These are phyloP conservation scores for Polytrichum formosum DNA, from an alignment of 225 moss, liverwort and hornwort genomes.

Conservation along the genomic window DNA sequence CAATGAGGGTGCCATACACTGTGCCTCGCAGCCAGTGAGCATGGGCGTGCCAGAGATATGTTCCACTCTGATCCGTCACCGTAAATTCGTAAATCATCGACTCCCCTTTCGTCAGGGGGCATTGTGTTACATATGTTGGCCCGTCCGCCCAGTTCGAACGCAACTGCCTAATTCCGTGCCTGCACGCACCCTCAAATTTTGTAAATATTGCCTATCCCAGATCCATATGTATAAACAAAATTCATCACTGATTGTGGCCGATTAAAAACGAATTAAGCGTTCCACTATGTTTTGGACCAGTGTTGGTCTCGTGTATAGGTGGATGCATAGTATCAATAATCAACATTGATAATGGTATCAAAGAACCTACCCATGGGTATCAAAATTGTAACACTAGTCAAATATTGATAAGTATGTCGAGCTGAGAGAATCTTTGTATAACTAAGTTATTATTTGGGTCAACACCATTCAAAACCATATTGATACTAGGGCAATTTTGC, in stretches of 20 bases:
- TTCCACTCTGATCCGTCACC: neutral
- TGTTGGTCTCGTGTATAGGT: neutral
- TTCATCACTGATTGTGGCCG: neutral
- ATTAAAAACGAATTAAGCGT: neutral
- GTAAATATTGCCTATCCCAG: neutral
- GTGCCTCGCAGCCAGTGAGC: neutral
- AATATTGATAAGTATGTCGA: too few relatives aligned
- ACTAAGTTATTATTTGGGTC: too few relatives aligned
- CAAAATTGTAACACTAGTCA: too few relatives aligned
- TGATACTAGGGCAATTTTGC: too few relatives aligned
- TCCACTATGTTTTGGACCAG: neutral
- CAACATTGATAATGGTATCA: neutral
- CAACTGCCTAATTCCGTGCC: neutral
- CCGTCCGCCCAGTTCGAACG: neutral
- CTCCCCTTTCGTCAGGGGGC: neutral
- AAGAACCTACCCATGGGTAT: neutral
- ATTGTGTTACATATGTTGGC: neutral
- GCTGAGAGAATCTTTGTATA: too few relatives aligned
- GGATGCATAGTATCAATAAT: neutral
- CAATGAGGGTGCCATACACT: slow-evolving; percentile 2
- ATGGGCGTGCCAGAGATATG: neutral
- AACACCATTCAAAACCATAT: too few relatives aligned
- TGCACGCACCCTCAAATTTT: neutral
- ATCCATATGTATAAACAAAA: neutral
- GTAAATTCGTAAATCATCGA: neutral